Evolutionary conservation across 1,139 yeast species (phyloP), one percentile per base, ranked within the genome.

Genomic region (Saccharomycopsis phalli): DNA sequence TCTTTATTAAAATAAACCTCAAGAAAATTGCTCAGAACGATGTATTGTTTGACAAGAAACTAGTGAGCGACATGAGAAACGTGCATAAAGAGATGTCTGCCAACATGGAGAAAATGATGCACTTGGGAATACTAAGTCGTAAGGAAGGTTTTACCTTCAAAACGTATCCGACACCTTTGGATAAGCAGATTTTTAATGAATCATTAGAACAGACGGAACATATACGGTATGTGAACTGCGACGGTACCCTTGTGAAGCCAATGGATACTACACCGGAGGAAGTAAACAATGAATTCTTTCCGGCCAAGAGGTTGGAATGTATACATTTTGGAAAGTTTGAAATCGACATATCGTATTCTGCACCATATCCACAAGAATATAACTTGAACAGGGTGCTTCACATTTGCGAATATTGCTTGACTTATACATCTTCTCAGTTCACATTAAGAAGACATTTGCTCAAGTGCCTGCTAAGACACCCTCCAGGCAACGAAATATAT

Each of bases 401-500:
- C 54, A 70, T 91, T 14, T 91, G 98, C 59, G 94, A 86, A 53
- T 78, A 71, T 53, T 91, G 98, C 56, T 62, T 91, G 45, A 80
- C 82, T 58, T 88, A 86, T 57, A 80, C 80, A 78, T 71, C 69
- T 36, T 77, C 88, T 1, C 77, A 82, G 19, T 76, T 69, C 47
- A 75, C 81, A 0, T 69, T 76, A 41, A 66, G 70, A 49, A 68
- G 97, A 25, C 98, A 91, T 57, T 67, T 65, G 44, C 53, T 76
- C 46, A 87, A 87, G 53, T 84, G 94, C 57, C 25, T 25, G 2
- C 66, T 81, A 62, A 76, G 80, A 52, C 97, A 91, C 54, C 99
- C 99, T 0, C 98, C 99, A 0, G 99, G 99, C 0, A 91, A 91
- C 61, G 98, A 91, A 56, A 88, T 91, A 14, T 91, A 91, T 58